These are phyloP conservation scores for Phalaenopsis hybrid DNA, from an alignment of 116 monocot species.

Conservation along the genomic window DNA sequence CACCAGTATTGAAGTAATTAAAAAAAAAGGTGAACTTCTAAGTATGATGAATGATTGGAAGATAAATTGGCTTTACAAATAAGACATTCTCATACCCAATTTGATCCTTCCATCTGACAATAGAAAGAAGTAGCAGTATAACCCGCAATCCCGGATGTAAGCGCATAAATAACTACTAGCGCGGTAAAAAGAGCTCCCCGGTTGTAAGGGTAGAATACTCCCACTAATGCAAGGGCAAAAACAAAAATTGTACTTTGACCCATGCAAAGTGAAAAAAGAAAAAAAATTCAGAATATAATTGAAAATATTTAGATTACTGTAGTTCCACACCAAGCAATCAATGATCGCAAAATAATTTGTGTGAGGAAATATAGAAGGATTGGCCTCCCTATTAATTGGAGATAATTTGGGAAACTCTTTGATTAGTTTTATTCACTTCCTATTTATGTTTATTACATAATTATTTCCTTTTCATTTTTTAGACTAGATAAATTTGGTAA, in stretches of 20 bases:
- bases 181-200: conserved; percentile 83
- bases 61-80: not conserved
- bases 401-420: too few relatives aligned
- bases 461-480: too few relatives aligned
- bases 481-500: too few relatives aligned
- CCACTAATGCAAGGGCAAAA: conserved; percentile 68
- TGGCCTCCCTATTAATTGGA: too few relatives aligned
- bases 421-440: too few relatives aligned
- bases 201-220: conserved; percentile 83
- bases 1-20: conserved; percentile 1
- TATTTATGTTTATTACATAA: too few relatives aligned
- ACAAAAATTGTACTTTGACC: conserved; percentile 60
- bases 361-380: not conserved
- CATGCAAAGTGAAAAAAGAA: not conserved
- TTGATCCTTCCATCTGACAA: conserved; percentile 76
- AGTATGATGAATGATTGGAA: not conserved
- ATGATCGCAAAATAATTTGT: not conserved
- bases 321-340: not conserved
- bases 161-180: conserved; percentile 79
- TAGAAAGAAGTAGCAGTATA: conserved; percentile 77
- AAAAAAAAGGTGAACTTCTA: not conserved
- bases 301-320: not conserved
- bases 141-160: conserved; percentile 84
- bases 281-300: not conserved
- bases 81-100: conserved; percentile 48